Conservation (phyloP, 345 rosid genomes). For the Euphorbia pulcherrima region DNA sequence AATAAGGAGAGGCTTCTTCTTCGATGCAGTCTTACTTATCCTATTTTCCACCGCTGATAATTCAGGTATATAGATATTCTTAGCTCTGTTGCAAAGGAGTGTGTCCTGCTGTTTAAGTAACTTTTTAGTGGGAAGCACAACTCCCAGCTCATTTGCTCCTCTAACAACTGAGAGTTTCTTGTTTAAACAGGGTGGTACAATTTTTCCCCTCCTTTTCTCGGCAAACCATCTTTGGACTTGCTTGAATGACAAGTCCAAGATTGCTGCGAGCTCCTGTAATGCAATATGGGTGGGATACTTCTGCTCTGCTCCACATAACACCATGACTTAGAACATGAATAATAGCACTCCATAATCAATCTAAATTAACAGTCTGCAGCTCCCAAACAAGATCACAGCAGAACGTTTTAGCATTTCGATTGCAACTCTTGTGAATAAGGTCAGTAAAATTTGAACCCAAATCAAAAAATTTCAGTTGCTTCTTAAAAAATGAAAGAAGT, state of each 20-base stretch:
- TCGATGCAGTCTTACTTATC: conserved; percentile 15
- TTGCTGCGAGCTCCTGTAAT: conserved; percentile 49
- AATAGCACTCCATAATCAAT: not conserved
- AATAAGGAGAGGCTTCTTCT: conserved; percentile 24
- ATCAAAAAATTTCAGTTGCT: not conserved
- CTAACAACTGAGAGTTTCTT: conserved; percentile 16
- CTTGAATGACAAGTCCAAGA: conserved; percentile 56
- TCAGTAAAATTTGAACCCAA: not conserved
- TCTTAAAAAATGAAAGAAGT: not conserved
- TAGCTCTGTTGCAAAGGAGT: conserved; percentile 2
- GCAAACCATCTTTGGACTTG: conserved; percentile 76
- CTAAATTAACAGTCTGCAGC: not conserved
- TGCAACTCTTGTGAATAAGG: not conserved
- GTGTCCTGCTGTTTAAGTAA: conserved; percentile 19
- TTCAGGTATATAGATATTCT: conserved; percentile 13
- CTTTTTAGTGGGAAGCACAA: conserved; percentile 15
- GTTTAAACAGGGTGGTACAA: conserved; percentile 13
- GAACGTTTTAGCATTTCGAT: not conserved
- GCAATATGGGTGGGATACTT: conserved; percentile 51
- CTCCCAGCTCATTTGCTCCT: conserved; percentile 19
- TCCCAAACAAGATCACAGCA: not conserved
- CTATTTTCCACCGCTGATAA: conserved; percentile 22
- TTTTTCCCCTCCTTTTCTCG: conserved; percentile 64
- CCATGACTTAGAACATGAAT: conserved; percentile 10
- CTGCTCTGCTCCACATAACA: conserved; percentile 45